Evolutionary conservation across 2,329 filamentous ascomycete species (phyloP).

Genomic region (Xylariaceae sp.): DNA sequence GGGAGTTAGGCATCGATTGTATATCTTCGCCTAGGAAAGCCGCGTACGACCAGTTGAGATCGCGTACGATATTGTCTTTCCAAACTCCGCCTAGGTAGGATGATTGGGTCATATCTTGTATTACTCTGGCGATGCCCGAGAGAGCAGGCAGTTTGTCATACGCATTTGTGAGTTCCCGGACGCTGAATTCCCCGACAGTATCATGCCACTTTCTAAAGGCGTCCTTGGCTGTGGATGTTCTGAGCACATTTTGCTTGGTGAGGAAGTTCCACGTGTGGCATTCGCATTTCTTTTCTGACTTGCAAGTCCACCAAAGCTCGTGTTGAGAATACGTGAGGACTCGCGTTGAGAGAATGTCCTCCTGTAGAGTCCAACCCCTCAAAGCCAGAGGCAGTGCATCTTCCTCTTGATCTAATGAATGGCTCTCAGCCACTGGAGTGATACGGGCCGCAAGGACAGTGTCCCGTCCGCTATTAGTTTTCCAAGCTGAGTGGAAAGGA

Average conservation of each 20-base stretch:
- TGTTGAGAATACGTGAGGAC: background rate
- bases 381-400: background rate
- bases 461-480: background rate
- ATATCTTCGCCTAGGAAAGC: too few species aligned
- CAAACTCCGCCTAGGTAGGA: background rate
- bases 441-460: background rate
- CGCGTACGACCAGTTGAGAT: background rate
- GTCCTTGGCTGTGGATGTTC: too few species aligned
- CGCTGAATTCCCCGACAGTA: background rate
- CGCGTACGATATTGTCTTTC: background rate
- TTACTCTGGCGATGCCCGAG: background rate
- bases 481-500: background rate
- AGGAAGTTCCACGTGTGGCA: background rate
- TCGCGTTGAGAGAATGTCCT: background rate
- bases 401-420: background rate
- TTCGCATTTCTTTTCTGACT: background rate
- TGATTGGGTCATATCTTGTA: background rate
- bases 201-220: background rate
- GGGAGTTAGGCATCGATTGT: too few species aligned
- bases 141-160: background rate
- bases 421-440: background rate
- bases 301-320: background rate
- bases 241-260: too few species aligned
- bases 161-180: background rate
- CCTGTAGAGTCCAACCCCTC: slow-evolving; percentile 1